Evolutionary conservation across 306 rosid species (phyloP).

Genomic region (Elaeagnus macrophylla): DNA sequence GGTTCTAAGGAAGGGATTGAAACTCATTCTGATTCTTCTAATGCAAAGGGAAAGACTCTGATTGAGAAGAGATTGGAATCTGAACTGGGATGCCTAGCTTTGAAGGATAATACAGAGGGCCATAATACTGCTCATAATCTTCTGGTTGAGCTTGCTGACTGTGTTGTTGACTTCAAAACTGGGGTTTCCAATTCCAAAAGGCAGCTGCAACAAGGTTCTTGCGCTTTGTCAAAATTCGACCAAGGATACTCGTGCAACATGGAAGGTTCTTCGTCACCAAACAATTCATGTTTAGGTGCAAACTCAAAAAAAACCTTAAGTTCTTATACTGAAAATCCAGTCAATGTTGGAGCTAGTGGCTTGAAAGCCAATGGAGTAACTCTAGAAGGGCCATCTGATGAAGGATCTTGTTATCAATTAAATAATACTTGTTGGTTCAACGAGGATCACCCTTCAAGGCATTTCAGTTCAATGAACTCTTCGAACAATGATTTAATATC

Average conservation of each 20-base stretch:
- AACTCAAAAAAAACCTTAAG: conserved; percentile 46
- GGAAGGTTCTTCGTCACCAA: conserved; percentile 58
- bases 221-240: conserved; percentile 44
- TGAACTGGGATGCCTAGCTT: conserved; percentile 45
- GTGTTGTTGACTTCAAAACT: conserved; percentile 43
- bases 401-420: conserved; percentile 61
- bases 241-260: conserved; percentile 47
- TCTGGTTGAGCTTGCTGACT: conserved; percentile 56
- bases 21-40: conserved; percentile 43
- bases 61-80: conserved; percentile 49
- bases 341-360: conserved; percentile 48
- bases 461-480: conserved; percentile 53
- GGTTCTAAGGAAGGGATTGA: conserved; percentile 45
- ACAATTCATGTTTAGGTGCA: conserved; percentile 34
- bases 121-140: conserved; percentile 33
- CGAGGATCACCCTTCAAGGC: conserved; percentile 56
- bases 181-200: conserved; percentile 44
- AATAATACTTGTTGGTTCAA: conserved; percentile 56
- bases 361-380: conserved; percentile 45
- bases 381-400: conserved; percentile 88
- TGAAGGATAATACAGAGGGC: conserved; percentile 46
- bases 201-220: conserved; percentile 42
- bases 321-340: conserved; percentile 49
- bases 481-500: conserved; percentile 48
- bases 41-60: conserved; percentile 38